Conservation (phyloP, 257 asterid species). For the Nicotiana knightiana region DNA sequence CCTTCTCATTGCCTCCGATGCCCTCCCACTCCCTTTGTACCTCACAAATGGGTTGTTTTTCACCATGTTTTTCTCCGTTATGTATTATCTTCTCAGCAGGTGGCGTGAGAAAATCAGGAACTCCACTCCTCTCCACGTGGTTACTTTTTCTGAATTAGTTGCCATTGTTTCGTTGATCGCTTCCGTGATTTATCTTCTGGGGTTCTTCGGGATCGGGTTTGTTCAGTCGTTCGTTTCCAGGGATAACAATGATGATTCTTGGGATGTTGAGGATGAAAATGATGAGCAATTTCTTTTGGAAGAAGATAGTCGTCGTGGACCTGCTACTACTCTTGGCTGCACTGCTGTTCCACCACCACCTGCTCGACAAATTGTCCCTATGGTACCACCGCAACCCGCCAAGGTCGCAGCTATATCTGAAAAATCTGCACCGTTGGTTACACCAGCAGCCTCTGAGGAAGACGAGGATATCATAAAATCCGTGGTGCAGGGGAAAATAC, state of each 20-base stretch:
- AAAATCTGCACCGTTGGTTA: conserved; percentile 14
- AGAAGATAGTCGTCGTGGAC: conserved; percentile 29
- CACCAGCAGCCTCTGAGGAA: conserved; percentile 23
- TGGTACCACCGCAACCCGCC: conserved; percentile 16
- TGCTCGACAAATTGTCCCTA: not conserved
- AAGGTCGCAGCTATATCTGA: conserved; percentile 17
- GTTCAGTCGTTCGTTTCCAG: not conserved
- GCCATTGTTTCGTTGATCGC: conserved; percentile 5
- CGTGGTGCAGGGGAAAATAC: conserved; percentile 33
- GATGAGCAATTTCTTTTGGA: conserved; percentile 6
- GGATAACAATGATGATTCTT: conserved; percentile 1
- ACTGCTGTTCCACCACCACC: conserved; percentile 17
- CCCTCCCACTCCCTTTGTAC: conserved; percentile 13
- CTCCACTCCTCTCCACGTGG: conserved; percentile 8
- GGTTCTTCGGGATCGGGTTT: conserved; percentile 12
- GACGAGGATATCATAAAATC: conserved; percentile 39
- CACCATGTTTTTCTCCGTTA: conserved; percentile 7
- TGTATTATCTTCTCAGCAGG: conserved; percentile 10
- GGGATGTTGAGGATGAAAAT: conserved; percentile 10
- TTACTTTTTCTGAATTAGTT: conserved; percentile 9
- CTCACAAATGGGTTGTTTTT: conserved; percentile 8
- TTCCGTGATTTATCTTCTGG: conserved; percentile 3
- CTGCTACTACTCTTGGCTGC: conserved; percentile 26
- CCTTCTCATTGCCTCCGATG: conserved; percentile 8
- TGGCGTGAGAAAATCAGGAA: conserved; percentile 15